Base-by-base conservation (phyloP, 1,139 yeast genomes). In the Magnusiomyces tetraspermus region DNA sequence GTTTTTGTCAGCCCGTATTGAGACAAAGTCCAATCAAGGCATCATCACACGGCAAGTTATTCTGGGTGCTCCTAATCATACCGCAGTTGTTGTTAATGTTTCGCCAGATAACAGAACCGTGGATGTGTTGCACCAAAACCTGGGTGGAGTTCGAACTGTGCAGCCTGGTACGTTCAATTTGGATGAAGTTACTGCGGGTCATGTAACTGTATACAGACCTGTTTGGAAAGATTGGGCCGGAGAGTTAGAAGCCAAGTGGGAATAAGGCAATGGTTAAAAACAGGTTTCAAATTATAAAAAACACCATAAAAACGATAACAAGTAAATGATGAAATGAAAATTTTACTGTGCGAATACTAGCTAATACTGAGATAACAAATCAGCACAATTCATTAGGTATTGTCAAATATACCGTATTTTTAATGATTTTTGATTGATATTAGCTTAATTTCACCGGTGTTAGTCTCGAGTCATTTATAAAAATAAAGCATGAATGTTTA, bases 31-130 rank as follows among this genome's bases (percentile, higher is more conserved):
- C 52, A 56, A 42, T 57, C 61, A 5, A 54, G 61, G 62, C 22
- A 38, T 47, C 10, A 56, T 55, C 19, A 43, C 54, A 1, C 46
- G 53, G 15, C 63, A 67, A 52, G 46, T 64, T 55, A 49, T 62
- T 49, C 58, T 71, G 71, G 90, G 90, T 0, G 71, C 72, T 8
- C 90, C 90, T 1, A 79, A 83, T 63, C 90, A 83, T 62, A 83
- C 90, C 0, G 70, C 85, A 0, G 75, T 83, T 19, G 83, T 83
- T 0, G 61, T 76, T n/a, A 61, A 60, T 8, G 67, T 63, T 11
- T 55, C 60, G 10, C 64, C 59, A 1, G 57, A 58, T 13, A 70
- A 63, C 13, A 69, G 69, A 3, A 52, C 57, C 1, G 57, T 82
- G 11, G 60, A 63, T 15, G 74, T 82, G n/a, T 70, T 78, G 1